Percentiles rank a stretch among this genome's conserved stretches.
phyloP scores from a whole-genome alignment of 352 stramenopile genomes.

The Globisporangium camurandrum region DNA sequence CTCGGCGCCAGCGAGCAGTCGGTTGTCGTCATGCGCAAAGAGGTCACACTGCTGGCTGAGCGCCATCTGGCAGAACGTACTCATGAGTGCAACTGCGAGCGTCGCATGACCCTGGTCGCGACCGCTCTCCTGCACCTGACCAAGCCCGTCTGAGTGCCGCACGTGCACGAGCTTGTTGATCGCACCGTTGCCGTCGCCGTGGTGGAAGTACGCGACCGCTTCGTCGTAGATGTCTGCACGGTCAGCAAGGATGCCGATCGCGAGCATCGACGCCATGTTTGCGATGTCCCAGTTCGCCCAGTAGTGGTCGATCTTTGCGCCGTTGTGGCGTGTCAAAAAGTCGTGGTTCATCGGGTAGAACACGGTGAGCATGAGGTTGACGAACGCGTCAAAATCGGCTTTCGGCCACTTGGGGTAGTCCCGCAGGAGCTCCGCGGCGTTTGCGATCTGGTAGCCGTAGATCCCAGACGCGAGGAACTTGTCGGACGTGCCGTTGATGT shows the following conservation, averaged over 20 bases:
- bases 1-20: conserved; percentile 13
- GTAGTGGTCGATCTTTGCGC: conserved; percentile 18
- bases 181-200: conserved; percentile 12
- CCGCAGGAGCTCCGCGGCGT: conserved; percentile 15
- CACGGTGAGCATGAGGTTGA: conserved; percentile 11
- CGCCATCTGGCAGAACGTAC: conserved; percentile 15
- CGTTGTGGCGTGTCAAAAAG: conserved; percentile 17
- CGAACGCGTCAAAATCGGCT: conserved; percentile 8
- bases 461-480: conserved; percentile 14
- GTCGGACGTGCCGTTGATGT: conserved; percentile 12
- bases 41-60: conserved; percentile 14
- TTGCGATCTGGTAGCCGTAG: conserved; percentile 18
- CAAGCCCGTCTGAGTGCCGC: conserved; percentile 11
- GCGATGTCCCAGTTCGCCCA: conserved; percentile 19
- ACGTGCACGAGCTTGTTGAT: conserved; percentile 13
- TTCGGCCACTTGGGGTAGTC: conserved; percentile 7
- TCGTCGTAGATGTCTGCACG: conserved; percentile 13
- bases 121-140: conserved; percentile 15
- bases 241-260: conserved; percentile 15
- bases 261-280: conserved; percentile 17
- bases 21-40: conserved; percentile 16
- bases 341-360: conserved; percentile 19
- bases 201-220: conserved; percentile 13
- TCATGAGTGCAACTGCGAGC: conserved; percentile 11
- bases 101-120: conserved; percentile 15